Evolutionary conservation across 2,329 filamentous ascomycete genomes (phyloP).

Genomic region (Falciphora oryzae): DNA sequence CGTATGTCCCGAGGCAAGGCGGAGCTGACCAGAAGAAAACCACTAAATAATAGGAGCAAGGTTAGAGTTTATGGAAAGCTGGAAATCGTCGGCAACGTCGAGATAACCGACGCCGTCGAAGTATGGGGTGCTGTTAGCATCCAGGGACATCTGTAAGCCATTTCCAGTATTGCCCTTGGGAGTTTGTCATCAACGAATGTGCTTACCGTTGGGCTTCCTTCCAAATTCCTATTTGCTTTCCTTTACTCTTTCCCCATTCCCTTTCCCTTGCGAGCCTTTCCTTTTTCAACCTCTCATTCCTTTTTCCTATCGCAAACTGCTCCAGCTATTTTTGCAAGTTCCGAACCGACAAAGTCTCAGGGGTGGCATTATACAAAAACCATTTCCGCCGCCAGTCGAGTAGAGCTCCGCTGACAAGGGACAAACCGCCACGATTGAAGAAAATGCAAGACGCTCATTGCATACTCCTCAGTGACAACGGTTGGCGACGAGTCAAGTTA

Average conservation of each 20-base stretch:
- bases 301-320: too few relatives aligned
- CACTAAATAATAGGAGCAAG: slow-evolving; percentile 28
- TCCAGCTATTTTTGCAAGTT: too few relatives aligned
- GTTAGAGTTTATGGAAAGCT: slow-evolving; percentile 43
- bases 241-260: too few relatives aligned
- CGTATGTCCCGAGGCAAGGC: not conserved
- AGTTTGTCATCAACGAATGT: too few relatives aligned
- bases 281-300: too few relatives aligned
- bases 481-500: slow-evolving; percentile 40
- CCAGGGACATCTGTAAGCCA: slow-evolving; percentile 36
- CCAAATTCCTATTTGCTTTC: too few relatives aligned
- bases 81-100: slow-evolving; percentile 35
- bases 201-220: too few relatives aligned
- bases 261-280: too few relatives aligned
- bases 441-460: slow-evolving; percentile 36
- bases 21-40: not conserved
- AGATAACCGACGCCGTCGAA: slow-evolving; percentile 35
- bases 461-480: slow-evolving; percentile 41
- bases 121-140: slow-evolving; percentile 42
- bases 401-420: not conserved
- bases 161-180: too few relatives aligned
- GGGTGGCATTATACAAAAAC: not conserved
- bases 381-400: not conserved
- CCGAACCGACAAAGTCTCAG: too few relatives aligned
- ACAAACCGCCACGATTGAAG: slow-evolving; percentile 14